Evolutionary conservation across 495 filamentous ascomycete species (phyloP).

Genomic region (Lepidopterella palustris): DNA sequence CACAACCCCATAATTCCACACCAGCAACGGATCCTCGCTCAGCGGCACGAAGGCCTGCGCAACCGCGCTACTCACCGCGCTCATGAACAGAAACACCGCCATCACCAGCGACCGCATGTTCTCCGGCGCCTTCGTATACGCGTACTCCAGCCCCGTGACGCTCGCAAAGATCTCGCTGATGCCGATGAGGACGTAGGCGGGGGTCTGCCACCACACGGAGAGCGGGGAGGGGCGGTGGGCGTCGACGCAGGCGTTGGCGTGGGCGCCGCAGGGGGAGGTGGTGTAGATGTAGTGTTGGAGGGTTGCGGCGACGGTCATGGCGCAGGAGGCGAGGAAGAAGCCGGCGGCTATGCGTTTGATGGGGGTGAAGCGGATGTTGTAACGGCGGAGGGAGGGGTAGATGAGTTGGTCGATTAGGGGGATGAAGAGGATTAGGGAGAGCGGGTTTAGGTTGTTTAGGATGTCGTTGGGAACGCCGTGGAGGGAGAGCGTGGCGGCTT

Average conservation of each 20-base stretch:
- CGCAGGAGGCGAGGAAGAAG: slow-evolving; percentile 36
- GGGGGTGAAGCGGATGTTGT: slow-evolving; percentile 61
- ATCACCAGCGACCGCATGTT: slow-evolving; percentile 23
- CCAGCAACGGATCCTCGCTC: slow-evolving; percentile 20
- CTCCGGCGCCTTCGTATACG: slow-evolving; percentile 27
- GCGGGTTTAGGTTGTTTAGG: slow-evolving; percentile 69
- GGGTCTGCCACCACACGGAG: slow-evolving; percentile 21
- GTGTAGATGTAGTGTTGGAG: slow-evolving; percentile 31
- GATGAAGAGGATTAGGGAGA: slow-evolving; percentile 72
- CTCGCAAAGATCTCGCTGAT: slow-evolving; percentile 23
- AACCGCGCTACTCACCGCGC: slow-evolving; percentile 14
- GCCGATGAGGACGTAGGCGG: slow-evolving; percentile 17
- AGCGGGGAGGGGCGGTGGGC: too few species aligned
- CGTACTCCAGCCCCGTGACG: slow-evolving; percentile 26
- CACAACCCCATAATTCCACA: slow-evolving; percentile 56
- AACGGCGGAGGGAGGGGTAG: slow-evolving; percentile 60
- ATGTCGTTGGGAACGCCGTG: slow-evolving; percentile 73
- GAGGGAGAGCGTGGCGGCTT: slow-evolving; percentile 64
- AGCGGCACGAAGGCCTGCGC: slow-evolving; percentile 15
- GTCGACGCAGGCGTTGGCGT: too few species aligned
- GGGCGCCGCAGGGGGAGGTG: slow-evolving; percentile 19
- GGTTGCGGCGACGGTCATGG: slow-evolving; percentile 27
- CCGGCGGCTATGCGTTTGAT: slow-evolving; percentile 67
- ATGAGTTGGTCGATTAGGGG: slow-evolving; percentile 63
- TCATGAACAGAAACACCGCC: slow-evolving; percentile 8